Evolutionary conservation across 441 rosid species (phyloP).

Genomic region (Erodium moschatum): DNA sequence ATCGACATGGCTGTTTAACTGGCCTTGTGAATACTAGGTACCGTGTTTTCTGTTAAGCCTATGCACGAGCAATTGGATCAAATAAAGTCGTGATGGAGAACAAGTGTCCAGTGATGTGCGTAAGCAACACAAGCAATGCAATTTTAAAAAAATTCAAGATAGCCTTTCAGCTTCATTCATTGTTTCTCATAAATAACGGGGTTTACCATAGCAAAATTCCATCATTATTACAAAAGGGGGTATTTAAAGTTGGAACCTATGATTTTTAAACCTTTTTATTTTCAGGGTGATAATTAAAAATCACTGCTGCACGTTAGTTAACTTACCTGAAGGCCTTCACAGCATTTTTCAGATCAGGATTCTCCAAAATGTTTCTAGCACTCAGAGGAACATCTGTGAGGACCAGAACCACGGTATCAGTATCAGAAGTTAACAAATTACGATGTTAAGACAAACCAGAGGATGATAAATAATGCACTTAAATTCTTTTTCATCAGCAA

Average conservation of each 20-base stretch:
- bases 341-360: conserved; percentile 71
- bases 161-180: neutral
- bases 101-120: neutral
- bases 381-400: conserved; percentile 61
- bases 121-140: neutral
- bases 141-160: neutral
- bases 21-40: neutral
- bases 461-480: no score
- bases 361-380: conserved; percentile 83
- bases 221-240: neutral
- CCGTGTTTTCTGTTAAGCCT: neutral
- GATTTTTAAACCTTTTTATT: neutral
- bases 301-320: neutral
- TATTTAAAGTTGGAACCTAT: neutral
- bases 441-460: conserved; percentile 1
- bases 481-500: no score
- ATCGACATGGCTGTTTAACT: no score
- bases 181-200: neutral
- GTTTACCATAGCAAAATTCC: neutral
- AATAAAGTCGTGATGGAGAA: neutral
- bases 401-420: conserved; percentile 15
- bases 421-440: neutral
- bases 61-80: conserved; percentile 1
- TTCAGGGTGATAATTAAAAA: neutral
- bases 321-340: conserved; percentile 75